Conservation (phyloP, 495 filamentous ascomycete genomes). For the Massariosphaeria phaeospora region DNA sequence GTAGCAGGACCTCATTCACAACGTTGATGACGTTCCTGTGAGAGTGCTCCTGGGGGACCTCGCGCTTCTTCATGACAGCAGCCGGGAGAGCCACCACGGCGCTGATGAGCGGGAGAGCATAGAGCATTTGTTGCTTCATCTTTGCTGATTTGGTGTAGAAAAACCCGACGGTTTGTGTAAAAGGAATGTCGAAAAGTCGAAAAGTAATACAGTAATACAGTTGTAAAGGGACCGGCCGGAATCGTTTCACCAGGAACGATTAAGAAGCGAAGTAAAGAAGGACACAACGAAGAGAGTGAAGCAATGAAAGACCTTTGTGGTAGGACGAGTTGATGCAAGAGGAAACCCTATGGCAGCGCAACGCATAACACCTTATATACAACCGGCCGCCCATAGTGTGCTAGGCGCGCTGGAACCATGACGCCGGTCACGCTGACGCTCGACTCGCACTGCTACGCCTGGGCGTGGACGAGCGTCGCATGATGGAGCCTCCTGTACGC, state of each 20-base stretch:
- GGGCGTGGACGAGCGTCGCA: constrained; percentile 9
- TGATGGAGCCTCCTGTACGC: constrained; percentile 24
- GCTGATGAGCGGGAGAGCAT: constrained; percentile 24
- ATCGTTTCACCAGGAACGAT: constrained; percentile 37
- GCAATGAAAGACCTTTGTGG: constrained; percentile 27
- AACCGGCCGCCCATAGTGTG: too few relatives aligned
- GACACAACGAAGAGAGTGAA: constrained; percentile 4
- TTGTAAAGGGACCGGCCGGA: constrained; percentile 29
- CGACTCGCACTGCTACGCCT: background rate
- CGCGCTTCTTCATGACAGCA: constrained; percentile 43
- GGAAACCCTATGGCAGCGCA: background rate
- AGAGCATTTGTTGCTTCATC: constrained; percentile 31
- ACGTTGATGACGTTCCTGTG: constrained; percentile 53
- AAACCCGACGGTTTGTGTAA: background rate
- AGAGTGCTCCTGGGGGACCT: constrained; percentile 59
- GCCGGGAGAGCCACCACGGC: constrained; percentile 16
- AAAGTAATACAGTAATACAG: constrained; percentile 16
- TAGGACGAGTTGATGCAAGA: constrained; percentile 3
- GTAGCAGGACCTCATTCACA: constrained; percentile 45
- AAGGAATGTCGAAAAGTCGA: constrained; percentile 7
- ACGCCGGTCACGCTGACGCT: constrained; percentile 8
- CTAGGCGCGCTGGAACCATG: background rate
- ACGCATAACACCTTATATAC: constrained; percentile 29
- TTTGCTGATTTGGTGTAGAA: constrained; percentile 9
- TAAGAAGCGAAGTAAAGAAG: constrained; percentile 19